Base-by-base conservation (phyloP, 2,329 filamentous ascomycete species). In the Ceratocystiopsis minuta region DNA sequence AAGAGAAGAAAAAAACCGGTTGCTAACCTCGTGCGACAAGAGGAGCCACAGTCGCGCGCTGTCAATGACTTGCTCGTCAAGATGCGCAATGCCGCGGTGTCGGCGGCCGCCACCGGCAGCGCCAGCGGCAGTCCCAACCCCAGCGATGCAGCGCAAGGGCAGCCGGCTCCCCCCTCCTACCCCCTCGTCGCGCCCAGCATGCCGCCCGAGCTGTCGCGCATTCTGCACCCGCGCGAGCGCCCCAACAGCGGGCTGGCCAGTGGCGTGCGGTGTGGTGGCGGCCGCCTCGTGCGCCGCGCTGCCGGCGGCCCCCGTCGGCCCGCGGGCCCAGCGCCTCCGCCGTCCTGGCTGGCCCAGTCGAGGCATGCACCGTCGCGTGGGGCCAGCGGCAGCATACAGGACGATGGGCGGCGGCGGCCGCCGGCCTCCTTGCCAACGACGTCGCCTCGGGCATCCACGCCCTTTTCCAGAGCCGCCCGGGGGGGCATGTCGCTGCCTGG, bases 31-130 rank as follows among this genome's bases (percentile, higher is more conserved):
- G 39, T 46, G 34, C 17, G 18, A 48, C 42, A 49, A n/a, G 48
- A 49, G 28, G 48, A 46, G 20, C 43, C 47, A 10, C 43, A 45
- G 34, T 35, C 42, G 38, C 61, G 58, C 40, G 59, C 65, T 45
- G 74, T 78, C 53, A 78, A 78, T 54, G 67, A 77, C 47, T 60
- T 75, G 46, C 66, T 78, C 51, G 65, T 69, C 46, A 67, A 64
- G 46, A 54, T 75, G 49, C 71, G 74, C 52, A 68, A 65, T 51
- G 59, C 60, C 41, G 61, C 60, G 38, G 43, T 49, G 44, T 40
- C 43, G 42, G 45, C 44, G 38, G 43, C 33, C 24, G 37, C 17
- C 36, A 3, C 18, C 15, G 28, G 33, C 13, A 32, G 34, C 3
- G 41, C 16, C 34, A 33, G 16, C 17, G 28, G 41, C 15, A 16